These are phyloP conservation scores for Xylariaceae sp. DNA, from an alignment of 2,329 filamentous ascomycete species.

Conservation along the genomic window DNA sequence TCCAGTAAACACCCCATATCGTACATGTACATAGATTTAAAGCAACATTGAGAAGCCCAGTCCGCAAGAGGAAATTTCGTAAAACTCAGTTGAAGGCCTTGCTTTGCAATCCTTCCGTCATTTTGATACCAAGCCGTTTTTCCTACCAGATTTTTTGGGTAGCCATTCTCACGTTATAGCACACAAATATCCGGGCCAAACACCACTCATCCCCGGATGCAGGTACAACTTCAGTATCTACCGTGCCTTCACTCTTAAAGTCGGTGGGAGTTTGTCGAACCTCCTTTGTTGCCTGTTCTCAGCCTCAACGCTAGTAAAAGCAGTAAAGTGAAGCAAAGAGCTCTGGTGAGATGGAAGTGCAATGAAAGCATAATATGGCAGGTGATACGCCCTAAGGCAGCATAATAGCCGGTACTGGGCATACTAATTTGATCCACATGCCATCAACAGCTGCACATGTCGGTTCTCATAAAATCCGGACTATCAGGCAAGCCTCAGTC, in stretches of 20 bases:
- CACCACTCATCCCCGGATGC: background rate
- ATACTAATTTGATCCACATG: background rate
- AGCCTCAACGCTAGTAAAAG: background rate
- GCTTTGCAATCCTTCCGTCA: background rate
- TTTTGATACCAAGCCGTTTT: slow-evolving; percentile 9
- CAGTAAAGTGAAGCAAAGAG: slow-evolving; percentile 6
- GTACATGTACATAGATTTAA: slow-evolving; percentile 19
- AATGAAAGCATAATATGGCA: background rate
- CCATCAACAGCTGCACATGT: background rate
- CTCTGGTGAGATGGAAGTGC: background rate
- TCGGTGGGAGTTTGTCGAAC: background rate
- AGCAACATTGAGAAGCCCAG: slow-evolving; percentile 1
- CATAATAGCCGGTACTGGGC: background rate
- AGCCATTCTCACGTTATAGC: background rate
- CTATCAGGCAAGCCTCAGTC: slow-evolving; percentile 61
- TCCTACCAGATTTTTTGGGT: background rate
- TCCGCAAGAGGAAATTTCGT: background rate
- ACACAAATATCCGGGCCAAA: background rate
- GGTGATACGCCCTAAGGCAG: background rate
- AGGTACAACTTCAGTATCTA: background rate
- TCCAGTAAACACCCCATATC: slow-evolving; percentile 11
- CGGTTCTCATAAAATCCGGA: background rate
- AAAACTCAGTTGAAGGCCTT: background rate
- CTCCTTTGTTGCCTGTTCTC: background rate
- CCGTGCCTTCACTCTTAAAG: background rate